Evolutionary conservation across 2,329 filamentous ascomycete genomes (phyloP).

Genomic region (Ophiocordyceps camponoti-leonardi): DNA sequence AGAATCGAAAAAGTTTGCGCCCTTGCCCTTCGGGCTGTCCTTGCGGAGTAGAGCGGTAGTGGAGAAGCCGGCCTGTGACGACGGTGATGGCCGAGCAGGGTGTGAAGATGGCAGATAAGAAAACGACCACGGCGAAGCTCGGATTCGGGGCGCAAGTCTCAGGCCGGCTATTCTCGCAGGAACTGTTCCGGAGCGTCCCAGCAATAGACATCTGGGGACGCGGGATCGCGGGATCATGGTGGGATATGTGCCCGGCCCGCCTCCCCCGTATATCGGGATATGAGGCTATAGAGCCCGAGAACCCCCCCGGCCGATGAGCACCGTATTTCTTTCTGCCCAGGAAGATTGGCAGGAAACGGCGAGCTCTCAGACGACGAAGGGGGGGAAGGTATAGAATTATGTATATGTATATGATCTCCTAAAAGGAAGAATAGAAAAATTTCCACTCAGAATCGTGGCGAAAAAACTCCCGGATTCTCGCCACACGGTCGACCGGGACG

Average conservation of each 20-base stretch:
- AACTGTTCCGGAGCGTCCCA: slow-evolving; percentile 16
- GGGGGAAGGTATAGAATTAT: too few species aligned
- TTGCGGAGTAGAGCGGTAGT: slow-evolving; percentile 16
- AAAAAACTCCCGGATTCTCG: slow-evolving; percentile 11
- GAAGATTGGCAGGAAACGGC: background rate
- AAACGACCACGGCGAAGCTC: slow-evolving; percentile 11
- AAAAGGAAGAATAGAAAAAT: too few species aligned
- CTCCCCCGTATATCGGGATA: background rate
- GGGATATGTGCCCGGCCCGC: background rate
- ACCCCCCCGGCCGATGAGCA: slow-evolving; percentile 2
- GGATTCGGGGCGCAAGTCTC: slow-evolving; percentile 10
- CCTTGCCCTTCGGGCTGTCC: slow-evolving; percentile 18
- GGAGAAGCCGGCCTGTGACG: slow-evolving; percentile 17
- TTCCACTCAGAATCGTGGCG: background rate
- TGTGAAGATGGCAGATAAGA: slow-evolving; percentile 15
- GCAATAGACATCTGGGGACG: slow-evolving; percentile 19
- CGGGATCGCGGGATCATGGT: slow-evolving; percentile 24
- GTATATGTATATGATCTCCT: too few species aligned
- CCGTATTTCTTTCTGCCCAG: too few species aligned
- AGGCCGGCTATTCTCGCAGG: slow-evolving; percentile 8
- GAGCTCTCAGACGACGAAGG: too few species aligned
- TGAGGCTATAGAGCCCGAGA: background rate
- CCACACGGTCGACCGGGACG: too few species aligned
- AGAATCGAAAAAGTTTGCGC: slow-evolving; percentile 31
- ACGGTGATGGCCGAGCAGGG: slow-evolving; percentile 11